Conservation (phyloP, 345 rosid genomes). For the Eucalyptus rudis region DNA sequence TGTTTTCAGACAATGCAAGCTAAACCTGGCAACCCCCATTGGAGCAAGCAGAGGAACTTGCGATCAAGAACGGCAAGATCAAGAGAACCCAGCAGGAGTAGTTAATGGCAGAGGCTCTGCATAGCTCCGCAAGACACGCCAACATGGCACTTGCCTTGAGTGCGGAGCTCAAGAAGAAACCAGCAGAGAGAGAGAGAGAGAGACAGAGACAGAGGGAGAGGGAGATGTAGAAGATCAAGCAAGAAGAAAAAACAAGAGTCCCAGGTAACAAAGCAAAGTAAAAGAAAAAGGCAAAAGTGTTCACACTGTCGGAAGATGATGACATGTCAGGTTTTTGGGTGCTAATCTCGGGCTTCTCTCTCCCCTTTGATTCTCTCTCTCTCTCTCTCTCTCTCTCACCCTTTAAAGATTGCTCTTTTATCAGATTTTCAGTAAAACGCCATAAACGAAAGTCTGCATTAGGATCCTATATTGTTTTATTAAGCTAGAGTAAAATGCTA, state of each 20-base stretch:
- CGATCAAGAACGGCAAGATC: slow-evolving; percentile 18
- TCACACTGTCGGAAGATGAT: not conserved
- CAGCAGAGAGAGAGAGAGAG: not conserved
- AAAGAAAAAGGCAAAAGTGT: not conserved
- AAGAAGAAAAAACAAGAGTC: not conserved
- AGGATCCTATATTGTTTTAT: not conserved
- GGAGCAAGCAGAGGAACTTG: slow-evolving; percentile 33
- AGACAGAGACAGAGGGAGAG: not conserved
- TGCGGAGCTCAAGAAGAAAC: not conserved
- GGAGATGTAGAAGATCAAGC: not conserved
- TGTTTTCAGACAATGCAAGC: not conserved
- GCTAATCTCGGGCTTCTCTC: not conserved
- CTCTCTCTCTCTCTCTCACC: not conserved
- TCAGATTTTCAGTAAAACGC: not conserved
- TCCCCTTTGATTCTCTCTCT: not conserved
- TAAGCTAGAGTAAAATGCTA: not conserved
- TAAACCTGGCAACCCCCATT: slow-evolving; percentile 65
- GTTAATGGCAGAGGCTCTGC: slow-evolving; percentile 1
- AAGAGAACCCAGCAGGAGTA: slow-evolving; percentile 7
- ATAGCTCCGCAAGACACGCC: slow-evolving; percentile 8
- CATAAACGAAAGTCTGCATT: not conserved
- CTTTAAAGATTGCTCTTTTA: not conserved
- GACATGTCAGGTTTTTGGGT: not conserved
- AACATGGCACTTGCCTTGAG: not conserved
- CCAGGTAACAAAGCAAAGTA: slow-evolving; percentile 1